Evolutionary conservation across 1,139 yeast species (phyloP), one percentile per base, ranked within the genome.

Genomic region (Sugiyamaella neomexicana): DNA sequence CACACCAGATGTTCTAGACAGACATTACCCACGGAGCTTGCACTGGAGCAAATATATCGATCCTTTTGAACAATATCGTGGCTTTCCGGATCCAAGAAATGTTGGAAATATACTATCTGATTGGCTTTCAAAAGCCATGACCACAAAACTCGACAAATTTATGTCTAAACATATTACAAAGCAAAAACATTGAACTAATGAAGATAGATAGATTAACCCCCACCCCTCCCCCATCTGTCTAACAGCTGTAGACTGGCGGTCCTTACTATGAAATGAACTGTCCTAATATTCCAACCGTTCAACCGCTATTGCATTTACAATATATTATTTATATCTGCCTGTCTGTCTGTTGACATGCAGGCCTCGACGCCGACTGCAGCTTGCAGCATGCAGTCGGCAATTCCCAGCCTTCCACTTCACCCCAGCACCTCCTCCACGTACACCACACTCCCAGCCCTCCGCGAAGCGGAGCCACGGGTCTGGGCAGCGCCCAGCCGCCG

Each of bases 1-100:
- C 36, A 55, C 58, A n/a, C 58, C 58, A 2, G 58, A 52, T 39
- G 47, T 52, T 13, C 34, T 55, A 37, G 55, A 55, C 40, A 48
- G 55, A 48, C 50, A 34, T 25, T 55, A 44, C 38, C 58, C 58
- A 10, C 47, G 53, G n/a, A 37, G 53, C 27, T 10, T 38, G 10
- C 43, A 48, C n/a, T 53, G 55, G 55, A 29, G 42, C n/a, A 39
- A 37, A 17, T 44, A 43, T 17, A 20, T 53, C 2, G 48, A 49
- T 45, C 46, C 50, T 13, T 48, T 29, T 23, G 55, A 53, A 25
- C 6, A 4, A 23, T 52, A 52, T 16, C 20, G 34, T 8, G 41
- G 43, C 10, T 29, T 50, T 32, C 50, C 45, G 12, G 49, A 50
- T 13, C 46, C 51, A 12, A 27, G 51, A 25, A 41, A 23, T 8